Base-by-base conservation (phyloP, 2,329 filamentous ascomycete genomes). In the Talaromyces sp. region DNA sequence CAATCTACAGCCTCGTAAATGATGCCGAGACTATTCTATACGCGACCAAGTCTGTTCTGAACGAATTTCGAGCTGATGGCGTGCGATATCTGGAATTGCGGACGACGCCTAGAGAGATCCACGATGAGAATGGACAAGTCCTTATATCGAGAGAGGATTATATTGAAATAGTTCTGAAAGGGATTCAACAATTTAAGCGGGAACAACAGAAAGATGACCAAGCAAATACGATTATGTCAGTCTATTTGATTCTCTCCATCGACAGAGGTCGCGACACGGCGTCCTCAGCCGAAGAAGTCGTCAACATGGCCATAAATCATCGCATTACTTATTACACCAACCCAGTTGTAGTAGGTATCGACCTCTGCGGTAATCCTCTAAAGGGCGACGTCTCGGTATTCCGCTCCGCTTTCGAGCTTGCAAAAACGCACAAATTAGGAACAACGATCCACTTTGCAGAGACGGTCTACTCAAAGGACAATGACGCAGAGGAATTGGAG, bases 401-500 rank as follows among this genome's bases (percentile, higher is more conserved):
- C 71, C 77, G 79, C 1, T 76, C 81, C n/a, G 50, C 50, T 7
- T 54, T 54, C 21, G n/a, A 0, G 82, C 86, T 0, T 89, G 95
- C 67, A 68, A 72, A 1, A 77, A 79, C 61, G 89, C 88, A 5
- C 83, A 80, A 64, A 0, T 73, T 95, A 16, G 82, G 82, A 1
- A 75, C 92, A 28, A 93, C 91, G 0, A 76, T 93, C 59, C 91
- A 95, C 73, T 95, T 95, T 71, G 91, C 88, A 1, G 91, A 95
- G 75, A 82, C 84, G 1, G 40, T 40, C 14, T 31, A 40, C 21
- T 79, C 83, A 50, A 76, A 77, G 2, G 87, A 85, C 8, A 82
- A 82, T 0, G 81, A 81, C 2, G 77, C 81, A 1, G 73, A 77
- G 6, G 91, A 95, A 77, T 78, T 93, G 14, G 72, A 79, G 12